These are phyloP conservation scores for Lactarius sanguifluus DNA, from an alignment of 768 basidiomycete species.

Conservation along the genomic window DNA sequence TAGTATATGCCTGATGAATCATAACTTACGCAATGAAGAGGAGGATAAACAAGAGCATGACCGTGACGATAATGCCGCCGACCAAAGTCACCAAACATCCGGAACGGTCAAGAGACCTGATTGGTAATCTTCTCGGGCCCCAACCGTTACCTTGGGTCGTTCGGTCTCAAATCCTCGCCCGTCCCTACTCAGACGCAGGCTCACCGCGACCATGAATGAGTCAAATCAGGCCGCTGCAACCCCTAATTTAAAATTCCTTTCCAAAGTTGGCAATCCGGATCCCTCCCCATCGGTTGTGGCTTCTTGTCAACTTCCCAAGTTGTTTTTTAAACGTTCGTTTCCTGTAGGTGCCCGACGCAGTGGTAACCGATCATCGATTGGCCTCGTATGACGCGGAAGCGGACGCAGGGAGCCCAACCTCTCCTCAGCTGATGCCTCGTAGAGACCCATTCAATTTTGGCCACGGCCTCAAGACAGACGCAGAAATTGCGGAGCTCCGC, in stretches of 20 bases:
- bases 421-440: slow-evolving; percentile 36
- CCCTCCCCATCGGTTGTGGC: slow-evolving; percentile 5
- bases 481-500: slow-evolving; percentile 62
- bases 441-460: slow-evolving; percentile 69
- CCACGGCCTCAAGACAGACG: slow-evolving; percentile 58
- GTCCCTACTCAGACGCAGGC: not conserved
- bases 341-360: slow-evolving; percentile 25
- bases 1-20: not conserved
- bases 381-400: slow-evolving; percentile 30
- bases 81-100: not conserved
- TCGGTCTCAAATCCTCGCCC: not conserved
- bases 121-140: slow-evolving; percentile 10
- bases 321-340: not conserved
- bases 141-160: slow-evolving; percentile 12
- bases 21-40: not conserved
- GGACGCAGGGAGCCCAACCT: slow-evolving; percentile 45
- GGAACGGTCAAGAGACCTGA: slow-evolving; percentile 1
- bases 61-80: not conserved
- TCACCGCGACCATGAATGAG: not conserved
- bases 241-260: not conserved
- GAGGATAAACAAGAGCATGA: slow-evolving; percentile 7
- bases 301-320: not conserved
- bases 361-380: slow-evolving; percentile 27
- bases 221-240: not conserved
- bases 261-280: not conserved